phyloP scores from a whole-genome alignment of 2,329 filamentous ascomycete species.

The Alternaria ethzedia region DNA sequence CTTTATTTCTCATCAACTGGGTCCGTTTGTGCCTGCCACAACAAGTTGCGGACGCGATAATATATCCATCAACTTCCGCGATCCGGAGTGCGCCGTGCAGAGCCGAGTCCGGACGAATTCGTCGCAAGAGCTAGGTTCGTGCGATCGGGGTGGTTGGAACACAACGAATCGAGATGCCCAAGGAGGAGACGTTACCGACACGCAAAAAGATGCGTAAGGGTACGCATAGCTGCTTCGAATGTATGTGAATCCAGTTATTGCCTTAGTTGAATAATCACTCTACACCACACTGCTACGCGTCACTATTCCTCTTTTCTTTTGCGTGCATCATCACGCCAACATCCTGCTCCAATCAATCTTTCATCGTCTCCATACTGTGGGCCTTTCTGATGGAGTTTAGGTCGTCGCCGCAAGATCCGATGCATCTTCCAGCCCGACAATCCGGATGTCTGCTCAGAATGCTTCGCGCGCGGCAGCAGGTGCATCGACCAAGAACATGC shows the following conservation, averaged over 20 bases:
- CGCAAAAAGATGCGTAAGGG: constrained; percentile 54
- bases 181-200: constrained; percentile 41
- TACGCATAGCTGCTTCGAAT: constrained; percentile 54
- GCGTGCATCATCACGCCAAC: constrained; percentile 6
- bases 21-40: background rate
- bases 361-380: background rate
- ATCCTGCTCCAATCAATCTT: background rate
- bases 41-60: background rate
- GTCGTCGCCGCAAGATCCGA: constrained; percentile 58
- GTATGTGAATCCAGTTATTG: constrained; percentile 38
- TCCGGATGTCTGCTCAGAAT: constrained; percentile 53
- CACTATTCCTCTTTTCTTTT: constrained; percentile 1
- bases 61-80: constrained; percentile 12
- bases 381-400: constrained; percentile 40
- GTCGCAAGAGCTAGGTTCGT: constrained; percentile 13
- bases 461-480: constrained; percentile 52
- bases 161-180: constrained; percentile 40
- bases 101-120: constrained; percentile 28
- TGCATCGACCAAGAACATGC: constrained; percentile 57
- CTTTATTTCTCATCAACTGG: background rate
- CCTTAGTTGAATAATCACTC: constrained; percentile 5
- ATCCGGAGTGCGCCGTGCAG: constrained; percentile 4
- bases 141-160: constrained; percentile 8
- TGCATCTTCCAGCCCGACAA: constrained; percentile 54
- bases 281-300: constrained; percentile 2